Evolutionary conservation across 169 alveolate genomes (phyloP), one percentile per base, ranked within the genome.

Genomic region (Cryptosporidium xiaoi): DNA sequence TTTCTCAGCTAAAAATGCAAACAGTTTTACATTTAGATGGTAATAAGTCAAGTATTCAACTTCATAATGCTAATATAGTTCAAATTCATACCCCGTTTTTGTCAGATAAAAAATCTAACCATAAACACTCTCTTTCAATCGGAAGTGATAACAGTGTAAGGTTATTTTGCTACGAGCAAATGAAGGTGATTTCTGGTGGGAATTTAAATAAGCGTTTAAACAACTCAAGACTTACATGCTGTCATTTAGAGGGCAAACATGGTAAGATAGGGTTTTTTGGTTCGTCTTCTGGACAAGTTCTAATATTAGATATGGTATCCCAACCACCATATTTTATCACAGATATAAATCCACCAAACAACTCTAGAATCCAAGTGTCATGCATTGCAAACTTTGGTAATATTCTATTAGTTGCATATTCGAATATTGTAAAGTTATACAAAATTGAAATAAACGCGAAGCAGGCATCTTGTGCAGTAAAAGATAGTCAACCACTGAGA

Each of bases 111-210:
- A 77, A 77, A 0, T 15, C 56, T 20, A 77, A 40, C 10, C 87
- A 60, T 18, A 77, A 34, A 40, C 56, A 40, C 46, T 24, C 77
- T 3, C 87, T 77, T 77, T 77, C 87, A 15, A 66, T 77, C 56
- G 87, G 87, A 77, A 77, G 36, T 29, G 87, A 77, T 46, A 77
- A 77, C 40, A 77, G 87, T 36, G 51, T 77, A 29, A 40, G 87
- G 24, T 40, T 77, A 16, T 77, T 77, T 60, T 77, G 87, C 29
- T 36, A 58, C 36, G 71, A 77, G 4, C 77, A 77, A 60, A 77
- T 77, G 87, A 60, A 77, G 56, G 40, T 77, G 13, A 56, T 77
- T 8, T 77, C 87, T 24, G 87, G 87, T 60, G 87, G 87, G 44
- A 77, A 77, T 56, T 36, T 77, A 34, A 77, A 56, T 44, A 77